Conservation (phyloP, 345 rosid genomes). For the Lenwebbia sp. region DNA sequence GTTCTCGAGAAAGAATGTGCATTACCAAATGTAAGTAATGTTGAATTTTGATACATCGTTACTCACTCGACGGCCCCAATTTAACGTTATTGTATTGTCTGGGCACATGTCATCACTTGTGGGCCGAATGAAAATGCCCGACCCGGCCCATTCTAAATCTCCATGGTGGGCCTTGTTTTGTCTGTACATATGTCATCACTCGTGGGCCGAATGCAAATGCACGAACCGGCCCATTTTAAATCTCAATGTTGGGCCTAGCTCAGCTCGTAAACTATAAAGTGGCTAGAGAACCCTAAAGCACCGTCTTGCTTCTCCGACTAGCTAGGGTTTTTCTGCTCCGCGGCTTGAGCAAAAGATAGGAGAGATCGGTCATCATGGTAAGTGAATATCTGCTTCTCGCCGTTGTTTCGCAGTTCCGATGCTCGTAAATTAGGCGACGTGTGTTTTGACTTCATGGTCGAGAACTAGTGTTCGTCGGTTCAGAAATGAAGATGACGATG, state of each 20-base stretch:
- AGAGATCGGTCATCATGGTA: neutral
- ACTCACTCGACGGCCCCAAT: no score
- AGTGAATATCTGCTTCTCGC: neutral
- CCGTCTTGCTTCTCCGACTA: neutral
- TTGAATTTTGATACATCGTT: no score
- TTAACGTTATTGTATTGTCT: no score
- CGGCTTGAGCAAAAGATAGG: neutral
- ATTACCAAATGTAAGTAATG: no score
- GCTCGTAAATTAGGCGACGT: neutral
- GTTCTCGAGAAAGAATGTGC: no score
- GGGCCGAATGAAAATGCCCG: no score
- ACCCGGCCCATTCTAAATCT: no score
- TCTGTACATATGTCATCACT: neutral
- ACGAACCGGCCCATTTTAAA: neutral
- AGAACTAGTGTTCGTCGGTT: neutral
- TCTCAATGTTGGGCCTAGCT: neutral
- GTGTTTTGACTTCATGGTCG: neutral
- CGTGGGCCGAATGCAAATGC: neutral
- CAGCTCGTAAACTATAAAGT: neutral
- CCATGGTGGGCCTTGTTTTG: no score
- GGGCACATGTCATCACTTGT: no score
- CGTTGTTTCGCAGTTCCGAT: neutral
- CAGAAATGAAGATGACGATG: neutral
- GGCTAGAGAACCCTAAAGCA: neutral
- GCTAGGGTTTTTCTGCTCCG: neutral